Conservation (phyloP, 306 rosid genomes). For the Lathyrus tuberosus region DNA sequence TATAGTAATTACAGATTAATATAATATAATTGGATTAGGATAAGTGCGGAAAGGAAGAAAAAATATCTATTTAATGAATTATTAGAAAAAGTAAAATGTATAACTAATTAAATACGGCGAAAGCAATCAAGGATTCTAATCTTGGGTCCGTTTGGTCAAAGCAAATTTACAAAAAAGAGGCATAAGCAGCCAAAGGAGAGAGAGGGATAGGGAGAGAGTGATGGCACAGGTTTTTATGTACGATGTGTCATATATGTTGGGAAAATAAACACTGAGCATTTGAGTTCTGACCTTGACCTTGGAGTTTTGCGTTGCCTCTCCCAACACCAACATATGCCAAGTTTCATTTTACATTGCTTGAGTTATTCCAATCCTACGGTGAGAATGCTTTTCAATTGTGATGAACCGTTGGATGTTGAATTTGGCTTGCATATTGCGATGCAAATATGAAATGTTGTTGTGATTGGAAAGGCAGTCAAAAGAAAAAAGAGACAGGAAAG, state of each 20-base stretch:
- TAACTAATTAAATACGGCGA: too few relatives aligned
- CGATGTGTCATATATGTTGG: neutral
- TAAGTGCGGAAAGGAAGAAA: neutral
- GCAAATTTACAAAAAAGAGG: neutral
- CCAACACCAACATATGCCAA: neutral
- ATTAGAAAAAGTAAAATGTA: too few relatives aligned
- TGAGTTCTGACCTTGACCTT: neutral
- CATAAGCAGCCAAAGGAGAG: neutral
- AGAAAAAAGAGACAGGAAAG: constrained; percentile 15
- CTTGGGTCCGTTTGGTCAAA: neutral
- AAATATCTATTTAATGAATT: too few relatives aligned
- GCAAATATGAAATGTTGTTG: neutral
- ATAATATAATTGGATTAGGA: neutral
- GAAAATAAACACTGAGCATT: neutral
- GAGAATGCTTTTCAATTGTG: too few relatives aligned
- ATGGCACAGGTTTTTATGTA: neutral
- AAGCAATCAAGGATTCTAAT: too few relatives aligned
- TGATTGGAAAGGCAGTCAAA: constrained; percentile 23
- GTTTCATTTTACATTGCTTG: too few relatives aligned
- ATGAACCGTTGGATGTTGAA: too few relatives aligned
- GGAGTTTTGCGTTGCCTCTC: constrained; percentile 6
- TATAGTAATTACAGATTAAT: neutral
- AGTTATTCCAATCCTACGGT: too few relatives aligned
- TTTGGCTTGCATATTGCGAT: too few relatives aligned
- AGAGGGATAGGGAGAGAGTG: neutral